Conservation (phyloP, 257 asterid species). For the Ilex asprella region DNA sequence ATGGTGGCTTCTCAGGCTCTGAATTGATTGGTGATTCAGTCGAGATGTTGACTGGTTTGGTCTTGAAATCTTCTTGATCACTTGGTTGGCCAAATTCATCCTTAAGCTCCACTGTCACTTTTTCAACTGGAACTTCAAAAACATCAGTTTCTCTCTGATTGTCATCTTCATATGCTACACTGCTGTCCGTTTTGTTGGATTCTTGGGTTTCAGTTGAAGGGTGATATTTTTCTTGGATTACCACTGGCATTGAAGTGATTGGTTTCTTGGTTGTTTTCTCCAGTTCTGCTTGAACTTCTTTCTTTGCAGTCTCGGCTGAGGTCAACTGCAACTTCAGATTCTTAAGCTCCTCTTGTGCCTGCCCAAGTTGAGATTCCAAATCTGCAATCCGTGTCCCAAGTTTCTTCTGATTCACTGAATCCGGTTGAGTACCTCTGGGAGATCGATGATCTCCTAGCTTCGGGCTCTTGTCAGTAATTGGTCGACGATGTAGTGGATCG, state of each 20-base stretch:
- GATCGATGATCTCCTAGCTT: conserved; percentile 42
- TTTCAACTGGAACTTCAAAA: conserved; percentile 59
- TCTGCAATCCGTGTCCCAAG: conserved; percentile 78
- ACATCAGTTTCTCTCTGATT: conserved; percentile 59
- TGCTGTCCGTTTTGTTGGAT: conserved; percentile 10
- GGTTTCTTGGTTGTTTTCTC: conserved; percentile 55
- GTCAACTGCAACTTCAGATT: conserved; percentile 58
- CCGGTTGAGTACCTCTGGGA: conserved; percentile 48
- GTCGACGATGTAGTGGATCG: conserved; percentile 46
- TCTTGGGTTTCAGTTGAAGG: conserved; percentile 21
- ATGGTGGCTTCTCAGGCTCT: conserved; percentile 30
- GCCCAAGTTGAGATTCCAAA: conserved; percentile 88
- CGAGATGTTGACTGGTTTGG: conserved; percentile 14
- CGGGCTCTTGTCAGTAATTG: conserved; percentile 54
- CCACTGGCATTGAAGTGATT: conserved; percentile 14
- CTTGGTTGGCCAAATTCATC: conserved; percentile 15
- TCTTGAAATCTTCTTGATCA: conserved; percentile 30
- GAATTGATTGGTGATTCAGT: conserved; percentile 14
- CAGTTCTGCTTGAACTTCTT: conserved; percentile 56
- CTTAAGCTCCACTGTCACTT: conserved; percentile 25
- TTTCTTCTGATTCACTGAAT: conserved; percentile 59
- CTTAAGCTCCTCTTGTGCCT: conserved; percentile 78
- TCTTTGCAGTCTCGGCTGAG: conserved; percentile 63
- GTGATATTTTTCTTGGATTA: conserved; percentile 25
- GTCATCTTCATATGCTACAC: conserved; percentile 26